A percentile compares a stretch with the other conserved stretches of the same genome.
Conservation (phyloP, 2,329 filamentous ascomycete species). For the Meredithiella fracta region DNA sequence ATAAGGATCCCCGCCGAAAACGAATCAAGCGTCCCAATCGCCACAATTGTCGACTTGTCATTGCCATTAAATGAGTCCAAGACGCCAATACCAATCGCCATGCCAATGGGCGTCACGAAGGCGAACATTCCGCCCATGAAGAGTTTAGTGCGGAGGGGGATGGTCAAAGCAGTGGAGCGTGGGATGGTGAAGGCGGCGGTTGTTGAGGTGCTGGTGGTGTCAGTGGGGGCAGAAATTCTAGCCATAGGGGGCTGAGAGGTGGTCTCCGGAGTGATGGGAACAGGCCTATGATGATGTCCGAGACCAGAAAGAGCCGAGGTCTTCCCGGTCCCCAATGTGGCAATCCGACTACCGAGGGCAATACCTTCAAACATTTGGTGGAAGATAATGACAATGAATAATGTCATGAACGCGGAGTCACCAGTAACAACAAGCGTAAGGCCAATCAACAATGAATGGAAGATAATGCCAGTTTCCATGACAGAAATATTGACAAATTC, state of each 20-base stretch:
- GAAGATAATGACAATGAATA: slow-evolving; percentile 56
- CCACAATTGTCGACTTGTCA: slow-evolving; percentile 48
- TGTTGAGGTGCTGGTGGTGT: slow-evolving; percentile 11
- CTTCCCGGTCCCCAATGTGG: slow-evolving; percentile 31
- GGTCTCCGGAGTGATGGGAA: background rate
- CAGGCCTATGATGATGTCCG: slow-evolving; percentile 16
- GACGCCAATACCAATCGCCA: slow-evolving; percentile 65
- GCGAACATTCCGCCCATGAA: slow-evolving; percentile 48
- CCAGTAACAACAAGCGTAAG: slow-evolving; percentile 45
- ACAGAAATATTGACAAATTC: slow-evolving; percentile 48
- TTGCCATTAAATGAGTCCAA: slow-evolving; percentile 58
- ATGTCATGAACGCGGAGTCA: slow-evolving; percentile 37
- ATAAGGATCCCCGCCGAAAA: slow-evolving; percentile 58
- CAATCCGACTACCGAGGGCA: slow-evolving; percentile 50
- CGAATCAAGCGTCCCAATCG: slow-evolving; percentile 58
- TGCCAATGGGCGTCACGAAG: slow-evolving; percentile 58
- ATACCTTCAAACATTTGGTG: slow-evolving; percentile 68
- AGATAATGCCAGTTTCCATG: slow-evolving; percentile 57
- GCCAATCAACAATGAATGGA: slow-evolving; percentile 53
- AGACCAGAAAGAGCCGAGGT: slow-evolving; percentile 15
- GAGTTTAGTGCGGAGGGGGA: slow-evolving; percentile 30
- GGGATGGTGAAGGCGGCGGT: background rate
- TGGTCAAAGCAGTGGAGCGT: background rate
- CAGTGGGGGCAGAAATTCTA: background rate
- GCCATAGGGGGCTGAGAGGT: background rate